Evolutionary conservation across 495 filamentous ascomycete species (phyloP).

Genomic region (Xylaria castorea): DNA sequence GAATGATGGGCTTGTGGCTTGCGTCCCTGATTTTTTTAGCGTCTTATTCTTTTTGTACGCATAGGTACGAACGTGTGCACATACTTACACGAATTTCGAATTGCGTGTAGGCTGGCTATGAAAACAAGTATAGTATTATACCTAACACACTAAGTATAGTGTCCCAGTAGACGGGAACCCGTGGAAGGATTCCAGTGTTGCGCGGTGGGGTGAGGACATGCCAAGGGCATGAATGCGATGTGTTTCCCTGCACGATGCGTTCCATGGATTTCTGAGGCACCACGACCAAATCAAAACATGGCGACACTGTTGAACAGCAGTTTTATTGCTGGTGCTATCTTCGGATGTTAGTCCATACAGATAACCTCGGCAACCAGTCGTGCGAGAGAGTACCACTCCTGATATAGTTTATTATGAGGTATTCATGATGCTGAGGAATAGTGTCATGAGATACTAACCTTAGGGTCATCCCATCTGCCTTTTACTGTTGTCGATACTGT

Average conservation of each 20-base stretch:
- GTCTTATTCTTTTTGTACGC: background rate
- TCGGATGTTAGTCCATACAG: background rate
- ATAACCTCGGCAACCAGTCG: background rate
- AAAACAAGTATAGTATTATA: background rate
- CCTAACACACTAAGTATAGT: background rate
- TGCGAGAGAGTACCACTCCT: background rate
- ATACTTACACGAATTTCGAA: background rate
- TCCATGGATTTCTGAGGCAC: background rate
- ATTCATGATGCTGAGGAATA: background rate
- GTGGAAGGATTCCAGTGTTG: slow-evolving; percentile 11
- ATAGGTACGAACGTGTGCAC: background rate
- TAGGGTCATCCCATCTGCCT: too few species aligned
- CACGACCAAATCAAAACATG: background rate
- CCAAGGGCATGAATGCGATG: background rate
- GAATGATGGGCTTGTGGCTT: too few species aligned
- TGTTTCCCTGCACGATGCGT: background rate
- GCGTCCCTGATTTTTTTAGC: too few species aligned
- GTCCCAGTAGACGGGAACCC: background rate
- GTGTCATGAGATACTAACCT: background rate
- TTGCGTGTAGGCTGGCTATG: too few species aligned
- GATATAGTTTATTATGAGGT: background rate
- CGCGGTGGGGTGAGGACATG: background rate
- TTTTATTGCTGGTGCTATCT: background rate
- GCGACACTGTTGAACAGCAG: background rate
- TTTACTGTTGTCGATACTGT: background rate